These are phyloP conservation scores for Russula abietina DNA, from an alignment of 768 basidiomycete genomes.

Conservation along the genomic window DNA sequence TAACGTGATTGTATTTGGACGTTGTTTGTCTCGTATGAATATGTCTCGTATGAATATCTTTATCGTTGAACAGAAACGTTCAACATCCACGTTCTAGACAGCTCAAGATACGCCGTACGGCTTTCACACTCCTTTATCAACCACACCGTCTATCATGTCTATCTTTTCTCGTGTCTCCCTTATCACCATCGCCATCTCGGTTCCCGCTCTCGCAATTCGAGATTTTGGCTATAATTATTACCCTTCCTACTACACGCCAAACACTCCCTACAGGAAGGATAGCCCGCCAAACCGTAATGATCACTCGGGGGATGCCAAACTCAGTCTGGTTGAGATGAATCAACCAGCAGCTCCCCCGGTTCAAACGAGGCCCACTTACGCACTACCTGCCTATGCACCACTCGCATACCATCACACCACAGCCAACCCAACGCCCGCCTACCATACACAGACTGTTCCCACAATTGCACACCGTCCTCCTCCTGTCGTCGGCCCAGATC, in stretches of 20 bases:
- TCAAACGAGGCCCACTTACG: constrained; percentile 12
- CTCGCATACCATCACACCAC: not conserved
- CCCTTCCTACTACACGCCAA: constrained; percentile 6
- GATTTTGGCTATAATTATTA: constrained; percentile 2
- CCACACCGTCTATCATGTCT: constrained; percentile 13
- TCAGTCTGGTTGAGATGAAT: not conserved
- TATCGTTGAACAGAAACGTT: not conserved
- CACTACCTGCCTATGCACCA: constrained; percentile 1
- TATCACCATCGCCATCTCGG: constrained; percentile 12
- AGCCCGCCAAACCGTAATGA: not conserved
- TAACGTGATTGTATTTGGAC: constrained; percentile 15
- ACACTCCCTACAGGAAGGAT: not conserved
- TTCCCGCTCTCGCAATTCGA: constrained; percentile 6
- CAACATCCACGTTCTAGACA: constrained; percentile 6
- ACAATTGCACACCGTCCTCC: not conserved
- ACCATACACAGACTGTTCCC: not conserved
- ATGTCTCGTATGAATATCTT: not conserved
- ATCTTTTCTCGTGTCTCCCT: constrained; percentile 13
- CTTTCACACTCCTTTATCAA: constrained; percentile 16
- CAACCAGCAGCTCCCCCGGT: not conserved
- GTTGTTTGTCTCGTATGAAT: not conserved
- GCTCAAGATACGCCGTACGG: constrained; percentile 1
- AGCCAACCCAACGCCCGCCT: not conserved
- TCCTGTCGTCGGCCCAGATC: not conserved
- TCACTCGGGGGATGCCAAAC: not conserved